Base-by-base conservation (phyloP, 2,329 filamentous ascomycete species). In the Stemphylium beticola region DNA sequence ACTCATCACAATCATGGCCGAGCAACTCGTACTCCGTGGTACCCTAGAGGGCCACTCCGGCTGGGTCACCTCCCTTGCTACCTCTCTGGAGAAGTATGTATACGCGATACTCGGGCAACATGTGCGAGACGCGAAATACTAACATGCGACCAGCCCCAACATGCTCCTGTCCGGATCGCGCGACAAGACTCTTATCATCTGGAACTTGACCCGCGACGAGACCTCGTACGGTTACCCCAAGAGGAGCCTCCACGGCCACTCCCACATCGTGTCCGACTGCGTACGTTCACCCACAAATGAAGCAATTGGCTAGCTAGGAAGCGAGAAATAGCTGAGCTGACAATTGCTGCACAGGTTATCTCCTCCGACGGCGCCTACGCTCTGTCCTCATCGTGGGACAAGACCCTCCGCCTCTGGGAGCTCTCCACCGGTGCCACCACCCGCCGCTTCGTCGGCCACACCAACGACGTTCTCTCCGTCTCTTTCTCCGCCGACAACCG, bases 401-500 rank as follows among this genome's bases (percentile, higher is more conserved):
- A 97, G 92, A 97, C 93, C 70, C 92, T 99, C 78, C 93, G 95
- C 76, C 90, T 99, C 67, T 99, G 95, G 95, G 95, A 98, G 88
- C 92, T 99, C 68, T 90, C 93, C 75, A 96, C 91, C 74, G 95
- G 95, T 81, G 92, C 88, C 78, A 99, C 95, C 82, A 99, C 95
- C 79, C 91, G 95, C 79, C 92, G 92, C 77, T 98, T 99, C 79
- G 93, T 97, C 81, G 95, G 95, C 82, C 95, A 98, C 90, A 96
- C 87, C 86, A 96, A 96, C 87, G 95, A 98, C 78, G 93, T 99
- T 75, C 92, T 98, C 79, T 98, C 93, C 80, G 95, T 99, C 80
- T 97, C 93, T 73, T 99, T 99, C 91, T 98, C 95, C 75, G 95
- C 95, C 87, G 95, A 99, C 87, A 98, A 98, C 91, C 91, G 95